Evolutionary conservation across 1,284 basidiomycete genomes (phyloP), one percentile per base, ranked within the genome.

Genomic region (Cryptococcus hybrid): DNA sequence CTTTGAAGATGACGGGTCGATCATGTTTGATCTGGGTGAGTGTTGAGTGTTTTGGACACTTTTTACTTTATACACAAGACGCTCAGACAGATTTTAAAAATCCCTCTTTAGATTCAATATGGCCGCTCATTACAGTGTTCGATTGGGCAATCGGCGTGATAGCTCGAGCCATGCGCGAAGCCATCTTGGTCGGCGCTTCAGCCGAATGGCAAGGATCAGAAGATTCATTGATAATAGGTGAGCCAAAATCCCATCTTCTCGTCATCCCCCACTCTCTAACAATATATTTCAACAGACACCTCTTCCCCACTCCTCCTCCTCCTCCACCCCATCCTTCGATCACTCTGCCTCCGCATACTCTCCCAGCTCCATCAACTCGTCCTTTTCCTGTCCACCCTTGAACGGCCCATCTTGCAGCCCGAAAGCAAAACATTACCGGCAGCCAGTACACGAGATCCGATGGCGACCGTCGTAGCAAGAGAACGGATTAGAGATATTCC

Each of bases 1-100:
- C 1, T 60, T 63, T 47, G 54, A 39, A 6, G 56, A 63, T 38
- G 65, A 63, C 24, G 56, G 54, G 18, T 52, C 52, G 24, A 42
- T 62, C 58, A 15, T 47, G 5, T 74, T 74, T 56, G 69, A 71
- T 48, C 62, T 72, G 7, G 68, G 70, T 72, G n/a, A 71, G 72
- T 54, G 3, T 12, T 40, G 39, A 40, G 39, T n/a, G 39, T n/a
- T 40, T n/a, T 40, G 7, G 39, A n/a, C n/a, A n/a, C n/a, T n/a
- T n/a, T n/a, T n/a, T n/a, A n/a, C 13, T 24, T 36, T 30, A 42
- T 7, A 8, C 2, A 12, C 11, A 18, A 9, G 42, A 24, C 12
- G 35, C 7, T n/a, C 24, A 15, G n/a, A n/a, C n/a, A n/a, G n/a
- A n/a, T n/a, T n/a, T n/a, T n/a, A n/a, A n/a, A 52, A 24, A 47